Evolutionary conservation across 2,329 filamentous ascomycete genomes (phyloP).

Genomic region (Fusarium brachygibbosum): DNA sequence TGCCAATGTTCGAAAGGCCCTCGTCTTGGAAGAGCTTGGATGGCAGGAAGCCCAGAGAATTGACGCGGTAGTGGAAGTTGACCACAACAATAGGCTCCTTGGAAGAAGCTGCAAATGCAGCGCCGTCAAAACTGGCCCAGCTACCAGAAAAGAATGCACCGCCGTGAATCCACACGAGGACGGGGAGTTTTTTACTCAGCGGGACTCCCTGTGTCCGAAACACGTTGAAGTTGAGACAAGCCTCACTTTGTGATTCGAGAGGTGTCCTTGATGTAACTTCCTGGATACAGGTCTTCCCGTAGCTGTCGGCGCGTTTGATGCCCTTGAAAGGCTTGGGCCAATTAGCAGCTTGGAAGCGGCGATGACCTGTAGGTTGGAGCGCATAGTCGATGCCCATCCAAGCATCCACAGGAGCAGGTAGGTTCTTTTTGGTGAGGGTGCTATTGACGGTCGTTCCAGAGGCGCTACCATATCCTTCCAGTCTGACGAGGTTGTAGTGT

Average conservation of each 20-base stretch:
- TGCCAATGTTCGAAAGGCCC: constrained; percentile 63
- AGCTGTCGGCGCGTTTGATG: constrained; percentile 54
- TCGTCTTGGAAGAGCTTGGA: constrained; percentile 56
- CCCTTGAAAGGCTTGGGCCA: constrained; percentile 59
- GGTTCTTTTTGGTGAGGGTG: constrained; percentile 25
- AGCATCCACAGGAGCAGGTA: constrained; percentile 55
- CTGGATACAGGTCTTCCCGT: constrained; percentile 61
- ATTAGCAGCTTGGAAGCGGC: constrained; percentile 57
- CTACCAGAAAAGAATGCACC: constrained; percentile 54
- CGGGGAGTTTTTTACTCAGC: constrained; percentile 54
- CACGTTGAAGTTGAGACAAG: constrained; percentile 59
- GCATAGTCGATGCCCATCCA: constrained; percentile 65
- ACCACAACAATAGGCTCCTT: constrained; percentile 59
- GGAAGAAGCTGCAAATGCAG: constrained; percentile 51
- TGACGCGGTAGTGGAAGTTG: constrained; percentile 59
- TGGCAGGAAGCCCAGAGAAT: constrained; percentile 59
- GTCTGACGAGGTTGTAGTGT: constrained; percentile 28
- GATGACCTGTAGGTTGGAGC: constrained; percentile 56
- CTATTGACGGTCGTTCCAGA: constrained; percentile 39
- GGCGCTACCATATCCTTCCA: constrained; percentile 40
- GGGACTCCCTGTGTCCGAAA: constrained; percentile 54
- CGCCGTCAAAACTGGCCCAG: constrained; percentile 54
- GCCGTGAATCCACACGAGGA: constrained; percentile 58
- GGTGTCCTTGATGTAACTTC: constrained; percentile 43
- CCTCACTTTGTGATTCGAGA: constrained; percentile 50